Base-by-base conservation (phyloP, 495 filamentous ascomycete genomes). In the Beverwykella pulmonaria region DNA sequence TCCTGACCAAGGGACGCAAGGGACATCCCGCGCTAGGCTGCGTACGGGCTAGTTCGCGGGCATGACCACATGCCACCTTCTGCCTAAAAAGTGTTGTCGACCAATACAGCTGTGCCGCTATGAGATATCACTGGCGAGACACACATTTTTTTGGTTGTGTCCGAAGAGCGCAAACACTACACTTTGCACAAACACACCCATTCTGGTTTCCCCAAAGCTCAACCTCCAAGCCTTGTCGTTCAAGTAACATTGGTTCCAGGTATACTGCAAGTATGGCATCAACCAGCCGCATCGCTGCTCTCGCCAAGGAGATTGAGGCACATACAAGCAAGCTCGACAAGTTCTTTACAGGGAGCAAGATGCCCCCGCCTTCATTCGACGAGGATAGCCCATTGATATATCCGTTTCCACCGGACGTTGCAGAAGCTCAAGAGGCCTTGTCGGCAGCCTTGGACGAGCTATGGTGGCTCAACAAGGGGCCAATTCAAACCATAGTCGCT, bases 311-410 rank as follows among this genome's bases (percentile, higher is more conserved):
- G 15, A 67, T 67, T 44, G 57, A 49, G 27, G 26, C 23, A 34
- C 25, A 61, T 47, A 67, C 64, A 48, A 46, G 25, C 29, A 61
- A 67, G 58, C 23, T 67, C 36, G 64, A 61, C 46, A 48, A 67
- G 7, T 67, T 53, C 50, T 56, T 67, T 58, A 26, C 46, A 17
- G 25, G 47, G 27, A 48, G 60, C 32, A 23, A 44, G 34, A 47
- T 67, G 20, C 48, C 57, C 7, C n/a, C 23, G 19, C 58, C 53
- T 36, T 67, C 64, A 0, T 67, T 67, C 39, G 57, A 61, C 36
- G 57, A 50, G 58, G 34, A 48, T 56, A 58, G 30, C 57, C 64
- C 58, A 29, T 53, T 29, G 49, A 8, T 53, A 17, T 53, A 53
- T 53, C 49, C 49, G 49, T 53, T 53, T 53, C 17, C 26, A 3